Evolutionary conservation across 805 yeast species (phyloP), one percentile per base, ranked within the genome.

Genomic region (Ogataea sp.): DNA sequence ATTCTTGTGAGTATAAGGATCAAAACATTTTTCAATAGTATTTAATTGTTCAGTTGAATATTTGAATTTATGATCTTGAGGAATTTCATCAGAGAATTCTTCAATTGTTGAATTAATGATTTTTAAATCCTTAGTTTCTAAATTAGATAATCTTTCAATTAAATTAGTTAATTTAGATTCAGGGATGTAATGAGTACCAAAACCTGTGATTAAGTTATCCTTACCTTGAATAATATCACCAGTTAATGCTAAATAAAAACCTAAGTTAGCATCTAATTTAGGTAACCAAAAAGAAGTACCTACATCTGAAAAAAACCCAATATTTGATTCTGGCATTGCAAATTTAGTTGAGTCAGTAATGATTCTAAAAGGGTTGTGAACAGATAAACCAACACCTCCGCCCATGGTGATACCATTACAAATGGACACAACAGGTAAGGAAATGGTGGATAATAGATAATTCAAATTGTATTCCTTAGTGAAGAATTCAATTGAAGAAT

Each of bases 281-380:
- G 95, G 88, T 50, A 93, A 67, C 62, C 88, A 89, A 63, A 86
- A 90, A 10, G 95, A 78, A 28, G 94, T 81, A 33, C 97, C 98
- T 11, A 93, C 97, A 60, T 93, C 98, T 17, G 95, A 95, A 64
- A 86, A 84, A 61, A 87, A 86, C 1, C 98, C 98, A 58, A 93
- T 93, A 53, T 85, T 88, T 71, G 94, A 83, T 63, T 93, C 97
- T 8, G 98, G 97, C 98, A 93, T 93, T 45, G 97, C 96, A 65
- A 88, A 74, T 57, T 80, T 73, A 10, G 97, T 89, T 51, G 75
- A 73, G 52, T 90, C 97, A 32, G 96, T 84, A n/a, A 94, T 95
- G 29, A 93, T 67, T 55, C 97, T 77, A 69, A 90, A 90, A 3
- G 96, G 90, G 11, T 86, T 81, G 62, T 93, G 97, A 32, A 86